These are phyloP conservation scores for Pseudopithomyces maydicus DNA, from an alignment of 2,329 filamentous ascomycete species.

Conservation along the genomic window DNA sequence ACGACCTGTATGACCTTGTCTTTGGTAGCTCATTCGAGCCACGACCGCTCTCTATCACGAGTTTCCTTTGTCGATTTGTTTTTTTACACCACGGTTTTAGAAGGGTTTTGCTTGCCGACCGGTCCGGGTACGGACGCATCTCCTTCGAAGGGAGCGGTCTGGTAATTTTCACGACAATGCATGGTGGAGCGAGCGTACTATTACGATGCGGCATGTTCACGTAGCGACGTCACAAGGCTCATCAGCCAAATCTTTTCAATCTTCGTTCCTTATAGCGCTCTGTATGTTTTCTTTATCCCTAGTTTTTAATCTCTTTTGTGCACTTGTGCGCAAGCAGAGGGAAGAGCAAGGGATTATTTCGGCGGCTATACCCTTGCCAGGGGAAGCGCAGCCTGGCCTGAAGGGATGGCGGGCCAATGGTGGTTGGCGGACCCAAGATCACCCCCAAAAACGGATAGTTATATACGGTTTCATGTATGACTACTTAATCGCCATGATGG, in stretches of 20 bases:
- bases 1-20: constrained; percentile 45
- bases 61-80: constrained; percentile 37
- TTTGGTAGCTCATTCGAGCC: constrained; percentile 33
- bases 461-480: constrained; percentile 14
- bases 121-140: constrained; percentile 24
- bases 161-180: constrained; percentile 24
- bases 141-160: constrained; percentile 20
- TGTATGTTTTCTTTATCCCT: constrained; percentile 20
- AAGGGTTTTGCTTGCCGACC: constrained; percentile 20
- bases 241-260: constrained; percentile 34
- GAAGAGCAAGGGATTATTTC: constrained; percentile 10
- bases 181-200: constrained; percentile 22
- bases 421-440: constrained; percentile 2
- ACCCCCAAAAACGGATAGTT: constrained; percentile 7
- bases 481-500: not conserved
- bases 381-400: constrained; percentile 27
- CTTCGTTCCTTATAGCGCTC: constrained; percentile 7
- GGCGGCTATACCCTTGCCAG: constrained; percentile 27
- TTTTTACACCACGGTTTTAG: constrained; percentile 23
- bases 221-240: constrained; percentile 31
- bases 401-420: not conserved
- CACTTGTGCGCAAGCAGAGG: constrained; percentile 7
- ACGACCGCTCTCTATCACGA: constrained; percentile 43
- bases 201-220: constrained; percentile 25
- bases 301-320: constrained; percentile 37